phyloP scores from a whole-genome alignment of 257 asterid genomes.

The Datura wrightii region DNA sequence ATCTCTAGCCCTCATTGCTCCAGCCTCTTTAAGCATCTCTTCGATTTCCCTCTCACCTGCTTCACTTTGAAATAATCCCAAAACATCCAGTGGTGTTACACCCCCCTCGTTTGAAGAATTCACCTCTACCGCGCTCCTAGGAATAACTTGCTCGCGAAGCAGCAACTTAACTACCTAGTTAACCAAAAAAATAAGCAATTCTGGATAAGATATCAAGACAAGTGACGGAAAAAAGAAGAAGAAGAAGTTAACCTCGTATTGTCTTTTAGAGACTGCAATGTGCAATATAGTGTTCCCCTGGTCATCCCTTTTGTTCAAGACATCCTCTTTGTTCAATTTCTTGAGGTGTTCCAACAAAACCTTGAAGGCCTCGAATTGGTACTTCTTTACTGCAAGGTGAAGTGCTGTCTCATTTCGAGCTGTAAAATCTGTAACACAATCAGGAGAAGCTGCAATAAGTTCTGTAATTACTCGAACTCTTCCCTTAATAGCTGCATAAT shows the following conservation, averaged over 20 bases:
- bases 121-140: constrained; percentile 30
- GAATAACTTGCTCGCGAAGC: constrained; percentile 16
- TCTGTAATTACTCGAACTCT: constrained; percentile 36
- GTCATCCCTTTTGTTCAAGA: constrained; percentile 44
- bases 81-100: constrained; percentile 43
- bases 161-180: constrained; percentile 31
- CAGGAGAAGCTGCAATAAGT: constrained; percentile 31
- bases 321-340: constrained; percentile 24
- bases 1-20: constrained; percentile 34
- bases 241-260: constrained; percentile 35
- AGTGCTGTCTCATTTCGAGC: constrained; percentile 42
- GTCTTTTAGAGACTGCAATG: constrained; percentile 48
- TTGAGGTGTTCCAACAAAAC: constrained; percentile 33
- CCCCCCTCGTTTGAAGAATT: constrained; percentile 42
- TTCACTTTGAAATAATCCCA: constrained; percentile 31
- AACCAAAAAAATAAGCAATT: not conserved
- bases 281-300: constrained; percentile 61
- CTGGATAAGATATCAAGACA: not conserved
- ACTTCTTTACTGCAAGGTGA: constrained; percentile 38
- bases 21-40: constrained; percentile 47
- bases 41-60: constrained; percentile 55
- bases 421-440: constrained; percentile 33
- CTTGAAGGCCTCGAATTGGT: constrained; percentile 43
- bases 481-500: constrained; percentile 41
- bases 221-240: not conserved